Evolutionary conservation across 352 stramenopile species (phyloP), one percentile per base, ranked within the genome.

Genomic region (Pythium aristosporum): DNA sequence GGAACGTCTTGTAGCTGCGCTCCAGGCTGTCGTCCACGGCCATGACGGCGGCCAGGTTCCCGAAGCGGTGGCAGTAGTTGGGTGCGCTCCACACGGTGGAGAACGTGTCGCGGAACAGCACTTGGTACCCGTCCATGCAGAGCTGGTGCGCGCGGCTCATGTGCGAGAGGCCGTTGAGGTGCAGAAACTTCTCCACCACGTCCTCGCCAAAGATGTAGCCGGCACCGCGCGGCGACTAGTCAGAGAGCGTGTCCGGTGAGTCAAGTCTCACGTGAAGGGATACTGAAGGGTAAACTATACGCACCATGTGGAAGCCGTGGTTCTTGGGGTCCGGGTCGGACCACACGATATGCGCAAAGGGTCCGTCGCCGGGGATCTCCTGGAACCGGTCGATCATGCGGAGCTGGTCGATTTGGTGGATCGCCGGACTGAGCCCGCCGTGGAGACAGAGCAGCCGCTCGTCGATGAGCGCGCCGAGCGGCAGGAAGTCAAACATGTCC

Each of bases 11-110:
- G 74, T 91, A 95, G 21, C 81, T 86, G 20, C 86, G 84, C 79
- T 92, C 43, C 16, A 71, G 37, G 11, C 63, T 11, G 44, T 96
- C 87, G 55, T 96, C 96, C 67, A 98, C 96, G 68, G 98, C 93
- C 81, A 98, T 94, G 68, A 98, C 93, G 41, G 91, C 94, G 8
- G 94, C 96, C 39, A 98, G 89, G 83, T 99, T 99, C 18, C 97
- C 97, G 65, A 91, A 98, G 55, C 92, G 88, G 75, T 98, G 98
- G 79, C 92, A 98, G 75, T 98, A 98, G 74, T 98, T 98, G 37
- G 92, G 92, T 5, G 92, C 92, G 56, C 77, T 94, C 62, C 97
- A 98, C 63, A 98, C 91, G 1, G 92, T 98, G 23, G 97, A 91
- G 32, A 98, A 87, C 32, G 85, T 81, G 61, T 94, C 79, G 64